A percentile compares a stretch with the other conserved stretches of the same genome.
These are phyloP conservation scores for Dictyostelium brefeldianum DNA, from an alignment of 78 protist genomes.

Conservation along the genomic window DNA sequence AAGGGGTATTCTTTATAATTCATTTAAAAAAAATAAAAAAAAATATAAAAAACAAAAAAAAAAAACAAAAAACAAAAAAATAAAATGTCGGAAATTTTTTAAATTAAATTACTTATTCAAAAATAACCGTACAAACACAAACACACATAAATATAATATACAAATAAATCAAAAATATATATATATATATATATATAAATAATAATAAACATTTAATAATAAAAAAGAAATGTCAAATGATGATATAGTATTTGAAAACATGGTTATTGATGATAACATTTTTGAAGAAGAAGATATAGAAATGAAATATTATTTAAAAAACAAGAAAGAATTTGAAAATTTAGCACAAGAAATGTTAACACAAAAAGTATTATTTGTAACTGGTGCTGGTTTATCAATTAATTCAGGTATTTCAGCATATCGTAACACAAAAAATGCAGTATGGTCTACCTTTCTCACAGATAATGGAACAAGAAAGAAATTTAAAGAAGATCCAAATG, in stretches of 20 bases:
- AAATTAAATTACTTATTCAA: too few relatives aligned
- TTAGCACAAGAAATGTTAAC: conserved; percentile 45
- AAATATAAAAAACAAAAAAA: too few relatives aligned
- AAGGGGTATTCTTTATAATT: too few relatives aligned
- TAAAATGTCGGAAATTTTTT: too few relatives aligned
- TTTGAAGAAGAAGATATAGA: conserved; percentile 7
- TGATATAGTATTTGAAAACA: conserved; percentile 9
- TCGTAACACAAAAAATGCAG: conserved; percentile 31
- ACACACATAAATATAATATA: too few relatives aligned
- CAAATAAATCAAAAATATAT: too few relatives aligned
- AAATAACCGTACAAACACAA: too few relatives aligned
- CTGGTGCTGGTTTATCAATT: conserved; percentile 70
- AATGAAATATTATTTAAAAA: conserved; percentile 19
- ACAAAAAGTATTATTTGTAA: conserved; percentile 48
- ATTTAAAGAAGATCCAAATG: conserved; percentile 44
- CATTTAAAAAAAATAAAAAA: too few relatives aligned
- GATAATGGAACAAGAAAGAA: conserved; percentile 77
- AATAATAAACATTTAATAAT: not conserved
- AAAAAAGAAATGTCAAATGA: not conserved
- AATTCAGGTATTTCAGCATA: conserved; percentile 45
- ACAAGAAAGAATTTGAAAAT: conserved; percentile 34
- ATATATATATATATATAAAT: too few relatives aligned
- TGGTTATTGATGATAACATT: not conserved
- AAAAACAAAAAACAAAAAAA: too few relatives aligned
- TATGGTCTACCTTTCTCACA: conserved; percentile 54